Percentiles rank a stretch among this genome's conserved stretches.
phyloP scores from a whole-genome alignment of 768 basidiomycete species.

The Leucocoprinus birnbaumii region DNA sequence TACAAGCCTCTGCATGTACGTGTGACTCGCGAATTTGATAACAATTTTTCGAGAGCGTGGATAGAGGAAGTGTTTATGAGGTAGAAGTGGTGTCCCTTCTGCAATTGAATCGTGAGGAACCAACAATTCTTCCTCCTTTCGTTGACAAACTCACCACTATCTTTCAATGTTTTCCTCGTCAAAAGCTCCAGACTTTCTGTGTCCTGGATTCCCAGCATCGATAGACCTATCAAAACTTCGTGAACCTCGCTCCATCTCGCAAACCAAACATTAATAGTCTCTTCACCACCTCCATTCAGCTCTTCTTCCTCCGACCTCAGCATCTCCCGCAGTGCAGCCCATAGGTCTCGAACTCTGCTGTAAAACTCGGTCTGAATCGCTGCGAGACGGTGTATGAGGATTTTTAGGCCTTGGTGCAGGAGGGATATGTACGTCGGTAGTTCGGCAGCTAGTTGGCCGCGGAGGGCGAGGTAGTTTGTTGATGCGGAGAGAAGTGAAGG shows the following conservation, averaged over 20 bases:
- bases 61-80: too few relatives aligned
- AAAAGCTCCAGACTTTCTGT: too few relatives aligned
- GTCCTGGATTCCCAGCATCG: too few relatives aligned
- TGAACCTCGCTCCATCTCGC: slow-evolving; percentile 68
- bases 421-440: slow-evolving; percentile 61
- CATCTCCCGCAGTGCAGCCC: slow-evolving; percentile 86
- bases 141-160: too few relatives aligned
- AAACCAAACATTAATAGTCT: slow-evolving; percentile 73
- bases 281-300: slow-evolving; percentile 59
- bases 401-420: slow-evolving; percentile 57
- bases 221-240: slow-evolving; percentile 20
- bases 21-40: too few relatives aligned
- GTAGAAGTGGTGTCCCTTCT: too few relatives aligned
- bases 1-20: too few relatives aligned
- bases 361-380: slow-evolving; percentile 61
- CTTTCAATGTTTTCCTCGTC: too few relatives aligned
- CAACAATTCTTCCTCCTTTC: too few relatives aligned
- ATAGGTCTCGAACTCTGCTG: slow-evolving; percentile 54
- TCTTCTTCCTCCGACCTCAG: slow-evolving; percentile 71
- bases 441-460: slow-evolving; percentile 68
- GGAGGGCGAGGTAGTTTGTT: slow-evolving; percentile 72
- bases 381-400: slow-evolving; percentile 49
- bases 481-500: slow-evolving; percentile 69
- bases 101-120: too few relatives aligned
- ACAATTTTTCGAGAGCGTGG: too few relatives aligned